Base-by-base conservation (phyloP, 2,329 filamentous ascomycete species). In the Fusarium duplospermum region DNA sequence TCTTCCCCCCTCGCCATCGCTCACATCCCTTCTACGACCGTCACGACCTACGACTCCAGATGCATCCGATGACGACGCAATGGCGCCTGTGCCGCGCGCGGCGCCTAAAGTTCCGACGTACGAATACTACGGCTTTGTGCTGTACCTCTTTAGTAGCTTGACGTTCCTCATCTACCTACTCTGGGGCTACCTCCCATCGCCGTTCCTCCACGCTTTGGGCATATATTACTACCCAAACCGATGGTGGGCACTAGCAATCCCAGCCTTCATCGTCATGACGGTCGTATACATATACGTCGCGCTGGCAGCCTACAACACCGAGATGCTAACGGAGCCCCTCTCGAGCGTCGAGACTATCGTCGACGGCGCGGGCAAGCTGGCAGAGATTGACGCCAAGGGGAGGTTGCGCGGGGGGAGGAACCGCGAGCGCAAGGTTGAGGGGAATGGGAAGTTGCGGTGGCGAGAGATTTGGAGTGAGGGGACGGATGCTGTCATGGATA, bases 111-210 rank as follows among this genome's bases (percentile, higher is more conserved):
- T 99, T 3, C 96, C 96, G n/a, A 99, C 96, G 0, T 98, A 99
- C 85, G 96, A 99, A 82, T 99, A 98, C 89, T 98, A 98, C 82
- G 96, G 96, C 81, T 99, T 99, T 84, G 96, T 97, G 63, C 89
- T 99, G 59, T 98, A 99, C 85, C 89, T 99, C 42, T 94, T 96
- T 80, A 95, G 93, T 71, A 94, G 92, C 24, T 87, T 96, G 61
- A 91, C 91, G 2, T 98, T 98, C 81, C 86, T 93, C 80, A 87
- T 90, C 79, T 93, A 90, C 81, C 85, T 92, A 16, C 86, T 92
- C 13, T 98, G 95, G 96, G 93, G 93, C 16, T 98, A 96, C 83
- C 91, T 98, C 7, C 96, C 96, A 0, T 94, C 93, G 27, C 95
- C 95, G 0, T 95, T 98, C 81, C 88, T 99, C 50, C 95, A 98